Evolutionary conservation across 2,329 filamentous ascomycete genomes (phyloP), one percentile per base, ranked within the genome.

Genomic region (Tolypocladium guangdongense): DNA sequence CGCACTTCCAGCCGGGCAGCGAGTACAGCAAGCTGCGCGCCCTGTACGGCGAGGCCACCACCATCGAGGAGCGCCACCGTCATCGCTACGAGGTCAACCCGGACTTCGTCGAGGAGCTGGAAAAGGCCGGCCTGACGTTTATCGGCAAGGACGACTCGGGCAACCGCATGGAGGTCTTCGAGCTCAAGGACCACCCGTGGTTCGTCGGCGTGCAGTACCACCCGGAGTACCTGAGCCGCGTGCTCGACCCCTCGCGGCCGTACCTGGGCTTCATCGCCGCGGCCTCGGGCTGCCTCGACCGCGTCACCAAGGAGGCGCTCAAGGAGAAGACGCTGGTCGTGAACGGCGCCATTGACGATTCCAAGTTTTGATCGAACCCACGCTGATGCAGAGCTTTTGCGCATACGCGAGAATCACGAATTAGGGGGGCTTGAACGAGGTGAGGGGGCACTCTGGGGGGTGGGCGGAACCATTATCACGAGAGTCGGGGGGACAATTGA

Each of bases 51-150:
- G 70, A 73, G 2, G 73, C 71, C 1, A 68, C 74, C 0, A 68
- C 71, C 20, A 78, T 87, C 45, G 71, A 78, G 55, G 90, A 95
- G 74, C 82, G 90, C 50, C 90, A 96, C 69, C 83, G 90, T 56
- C 90, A 96, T 71, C 82, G 90, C 38, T 96, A 95, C 67, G 90
- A 96, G 73, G 88, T 95, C 59, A 95, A 95, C 71, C 90, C 90
- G 0, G 79, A 82, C 12, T 85, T 86, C 63, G 81, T 95, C 51
- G 81, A 86, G 4, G 71, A 72, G 35, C 75, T 96, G 4, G 78
- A 88, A 58, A 71, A 79, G 47, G 81, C 78, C 6, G 90, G 90
- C 0, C 74, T 96, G 35, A 73, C 77, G 43, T 91, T 95, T 64
- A 78, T 91, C 55, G 88, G 87, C 58, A 90, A 90, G 68, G 90